Evolutionary conservation across 495 filamentous ascomycete species (phyloP).

Genomic region (Penicillium ucsense): DNA sequence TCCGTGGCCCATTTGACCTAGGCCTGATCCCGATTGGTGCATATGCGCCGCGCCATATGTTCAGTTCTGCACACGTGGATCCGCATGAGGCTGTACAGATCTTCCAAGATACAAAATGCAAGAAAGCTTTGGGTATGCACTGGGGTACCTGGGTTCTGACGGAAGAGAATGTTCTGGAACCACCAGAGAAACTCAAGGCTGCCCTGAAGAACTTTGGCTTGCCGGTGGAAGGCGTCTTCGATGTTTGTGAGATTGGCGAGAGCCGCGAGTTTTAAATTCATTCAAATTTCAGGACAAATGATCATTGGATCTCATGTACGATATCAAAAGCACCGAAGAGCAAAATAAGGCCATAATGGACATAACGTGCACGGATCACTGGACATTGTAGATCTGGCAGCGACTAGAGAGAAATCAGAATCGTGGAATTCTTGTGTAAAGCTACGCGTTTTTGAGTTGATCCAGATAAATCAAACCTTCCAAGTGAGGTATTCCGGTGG

Average conservation of each 20-base stretch:
- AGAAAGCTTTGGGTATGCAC: conserved; percentile 78
- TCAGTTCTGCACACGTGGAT: conserved; percentile 77
- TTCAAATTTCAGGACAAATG: not conserved
- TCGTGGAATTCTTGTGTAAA: too few species aligned
- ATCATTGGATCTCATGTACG: not conserved
- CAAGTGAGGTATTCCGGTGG: too few species aligned
- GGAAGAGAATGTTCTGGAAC: conserved; percentile 76
- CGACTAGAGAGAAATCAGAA: too few species aligned
- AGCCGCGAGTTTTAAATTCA: conserved; percentile 56
- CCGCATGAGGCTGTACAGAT: conserved; percentile 86
- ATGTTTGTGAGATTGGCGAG: conserved; percentile 80
- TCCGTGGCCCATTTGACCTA: conserved; percentile 81
- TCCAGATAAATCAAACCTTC: too few species aligned
- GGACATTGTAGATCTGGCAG: too few species aligned
- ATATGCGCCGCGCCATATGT: conserved; percentile 68
- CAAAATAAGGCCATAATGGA: not conserved
- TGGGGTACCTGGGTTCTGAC: conserved; percentile 94
- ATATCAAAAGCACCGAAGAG: not conserved
- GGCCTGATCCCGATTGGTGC: conserved; percentile 94
- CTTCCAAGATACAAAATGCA: conserved; percentile 78
- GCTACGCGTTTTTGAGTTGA: too few species aligned
- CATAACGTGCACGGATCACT: too few species aligned
- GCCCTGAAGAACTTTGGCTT: conserved; percentile 64
- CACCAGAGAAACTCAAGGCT: conserved; percentile 62
- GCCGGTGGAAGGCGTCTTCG: conserved; percentile 72